A percentile compares a stretch with the other conserved stretches of the same genome.
Conservation (phyloP, 169 alveolate genomes). For the Cryptosporidium viatorum region DNA sequence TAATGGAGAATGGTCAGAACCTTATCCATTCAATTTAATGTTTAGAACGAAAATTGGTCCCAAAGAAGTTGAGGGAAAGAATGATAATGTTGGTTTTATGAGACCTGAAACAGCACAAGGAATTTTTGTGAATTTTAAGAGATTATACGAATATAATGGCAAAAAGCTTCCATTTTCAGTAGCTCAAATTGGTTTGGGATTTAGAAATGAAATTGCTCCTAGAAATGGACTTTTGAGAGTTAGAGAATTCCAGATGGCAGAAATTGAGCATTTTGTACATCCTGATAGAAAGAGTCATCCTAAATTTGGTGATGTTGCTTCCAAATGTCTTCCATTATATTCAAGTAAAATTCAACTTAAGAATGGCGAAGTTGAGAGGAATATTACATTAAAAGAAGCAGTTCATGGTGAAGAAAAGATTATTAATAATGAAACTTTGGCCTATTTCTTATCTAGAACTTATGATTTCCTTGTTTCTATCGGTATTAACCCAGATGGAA, state of each 20-base stretch:
- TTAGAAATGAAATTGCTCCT: constrained; percentile 98
- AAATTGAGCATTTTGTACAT: constrained; percentile 96
- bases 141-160: constrained; percentile 93
- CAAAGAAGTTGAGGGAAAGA: constrained; percentile 74
- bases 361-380: constrained; percentile 72
- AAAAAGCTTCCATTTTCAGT: constrained; percentile 97
- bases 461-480: constrained; percentile 89
- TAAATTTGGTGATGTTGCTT: constrained; percentile 86
- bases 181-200: constrained; percentile 97
- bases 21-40: constrained; percentile 96
- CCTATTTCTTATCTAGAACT: constrained; percentile 96
- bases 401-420: constrained; percentile 83
- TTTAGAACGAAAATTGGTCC: constrained; percentile 96
- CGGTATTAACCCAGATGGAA: constrained; percentile 92
- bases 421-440: constrained; percentile 95
- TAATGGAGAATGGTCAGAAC: constrained; percentile 92
- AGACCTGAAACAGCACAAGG: constrained; percentile 99
- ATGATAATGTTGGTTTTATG: constrained; percentile 86
- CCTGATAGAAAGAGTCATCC: constrained; percentile 93
- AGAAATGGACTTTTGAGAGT: constrained; percentile 95
- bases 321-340: constrained; percentile 88
- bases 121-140: constrained; percentile 94
- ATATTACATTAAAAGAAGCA: constrained; percentile 91
- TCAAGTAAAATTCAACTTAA: constrained; percentile 86
- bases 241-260: constrained; percentile 99